Conservation (phyloP, 305 asterid genomes). For the Petunia hybrid region DNA sequence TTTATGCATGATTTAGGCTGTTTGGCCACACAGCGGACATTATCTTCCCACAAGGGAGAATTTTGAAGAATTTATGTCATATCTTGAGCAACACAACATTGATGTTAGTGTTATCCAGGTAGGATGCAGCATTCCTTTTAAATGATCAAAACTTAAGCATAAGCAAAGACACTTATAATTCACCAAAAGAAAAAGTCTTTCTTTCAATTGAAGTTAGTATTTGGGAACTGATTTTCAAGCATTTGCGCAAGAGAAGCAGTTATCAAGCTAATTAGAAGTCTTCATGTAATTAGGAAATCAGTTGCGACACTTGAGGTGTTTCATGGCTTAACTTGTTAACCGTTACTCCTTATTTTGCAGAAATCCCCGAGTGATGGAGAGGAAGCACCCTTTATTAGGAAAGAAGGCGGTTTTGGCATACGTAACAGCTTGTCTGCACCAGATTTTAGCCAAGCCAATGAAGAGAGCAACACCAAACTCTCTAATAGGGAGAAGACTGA, state of each 20-base stretch:
- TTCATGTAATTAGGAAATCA: not conserved
- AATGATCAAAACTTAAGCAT: not conserved
- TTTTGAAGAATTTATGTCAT: constrained; percentile 39
- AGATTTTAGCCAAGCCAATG: constrained; percentile 46
- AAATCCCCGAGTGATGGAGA: constrained; percentile 59
- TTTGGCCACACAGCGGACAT: constrained; percentile 56
- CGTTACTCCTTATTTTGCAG: constrained; percentile 46
- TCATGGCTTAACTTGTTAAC: constrained; percentile 1
- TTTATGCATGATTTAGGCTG: constrained; percentile 35
- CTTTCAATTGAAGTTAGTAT: constrained; percentile 1
- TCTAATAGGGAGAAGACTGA: constrained; percentile 33
- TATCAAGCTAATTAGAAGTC: not conserved
- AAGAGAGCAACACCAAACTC: constrained; percentile 31
- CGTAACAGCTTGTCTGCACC: constrained; percentile 60
- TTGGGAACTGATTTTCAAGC: not conserved
- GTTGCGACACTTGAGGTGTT: not conserved
- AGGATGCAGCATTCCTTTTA: not conserved
- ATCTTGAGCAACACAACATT: constrained; percentile 40
- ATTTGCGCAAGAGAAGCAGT: not conserved
- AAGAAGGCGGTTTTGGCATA: constrained; percentile 43
- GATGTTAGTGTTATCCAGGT: constrained; percentile 46
- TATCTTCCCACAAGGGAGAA: constrained; percentile 50
- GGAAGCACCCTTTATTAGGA: constrained; percentile 37
- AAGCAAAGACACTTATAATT: not conserved
- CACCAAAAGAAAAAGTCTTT: not conserved